Evolutionary conservation across 1,139 yeast species (phyloP), one percentile per base, ranked within the genome.

Genomic region (Kodamaea arcana): DNA sequence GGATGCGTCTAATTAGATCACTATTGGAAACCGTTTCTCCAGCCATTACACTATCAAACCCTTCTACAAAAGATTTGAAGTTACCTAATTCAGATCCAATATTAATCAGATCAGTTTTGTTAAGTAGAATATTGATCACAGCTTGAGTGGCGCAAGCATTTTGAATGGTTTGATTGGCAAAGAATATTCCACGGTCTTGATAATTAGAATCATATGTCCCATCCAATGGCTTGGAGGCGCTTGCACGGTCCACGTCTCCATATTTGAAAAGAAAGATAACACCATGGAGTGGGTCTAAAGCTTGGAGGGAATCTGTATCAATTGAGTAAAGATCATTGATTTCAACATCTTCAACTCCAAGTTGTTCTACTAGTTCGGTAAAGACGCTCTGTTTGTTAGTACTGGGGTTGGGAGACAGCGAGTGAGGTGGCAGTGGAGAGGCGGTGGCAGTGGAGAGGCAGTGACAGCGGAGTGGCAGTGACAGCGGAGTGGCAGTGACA

Each of bases 121-220:
- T 67, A 41, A 81, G 51, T 34, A 81, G 56, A 10, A 79, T 57
- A 39, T 80, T 78, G 37, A 81, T 58, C n/a, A 81, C 80, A 0
- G 88, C 88, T 48, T 78, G 85, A 1, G 88, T 81, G n/a, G 83
- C 88, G 56, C 88, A 81, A 1, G 88, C 86, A 50, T 81, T 79
- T 46, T 78, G 80, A 34, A 80, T 78, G 24, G 76, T 74, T 52
- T 81, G 88, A 36, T 70, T 71, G 5, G 86, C 86, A 51, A 81
- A 81, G 52, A 78, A 80, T 10, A 78, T 52, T 6, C 57, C 58
- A 5, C 61, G 50, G 1, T 55, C 51, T 32, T 58, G 63, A 42
- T 65, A 68, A 2, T 62, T 56, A 1, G 45, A 44, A 41, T 72
- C 78, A 44, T 69, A 76, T 7, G 45, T 53, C 0, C 83, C 83